Percentiles rank a stretch among this genome's conserved stretches.
These are phyloP conservation scores for Corylus avellana DNA, from an alignment of 306 rosid species.

Conservation along the genomic window DNA sequence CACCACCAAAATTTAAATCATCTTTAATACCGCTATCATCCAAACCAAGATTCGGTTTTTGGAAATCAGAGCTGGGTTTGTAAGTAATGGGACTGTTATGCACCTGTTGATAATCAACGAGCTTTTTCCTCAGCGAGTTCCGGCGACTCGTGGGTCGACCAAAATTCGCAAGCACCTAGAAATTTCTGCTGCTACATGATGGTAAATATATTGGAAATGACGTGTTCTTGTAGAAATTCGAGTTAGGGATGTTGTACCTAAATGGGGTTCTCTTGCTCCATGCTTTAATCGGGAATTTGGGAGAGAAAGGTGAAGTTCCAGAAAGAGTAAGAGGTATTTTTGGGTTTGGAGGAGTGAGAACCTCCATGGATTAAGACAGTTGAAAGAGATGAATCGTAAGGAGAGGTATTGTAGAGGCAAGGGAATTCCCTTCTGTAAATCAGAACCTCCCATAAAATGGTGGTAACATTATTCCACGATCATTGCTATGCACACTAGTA, in stretches of 20 bases:
- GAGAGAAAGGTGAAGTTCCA: conserved; percentile 34
- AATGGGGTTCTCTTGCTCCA: conserved; percentile 24
- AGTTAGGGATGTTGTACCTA: conserved; percentile 24
- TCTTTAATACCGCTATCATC: conserved; percentile 22
- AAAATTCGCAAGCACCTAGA: conserved; percentile 52
- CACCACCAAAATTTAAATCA: neutral
- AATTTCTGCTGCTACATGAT: conserved; percentile 34
- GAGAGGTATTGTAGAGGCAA: too few relatives aligned
- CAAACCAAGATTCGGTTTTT: conserved; percentile 28
- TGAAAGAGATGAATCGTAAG: neutral
- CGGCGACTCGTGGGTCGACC: conserved; percentile 65
- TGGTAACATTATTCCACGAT: too few relatives aligned
- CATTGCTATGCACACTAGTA: too few relatives aligned
- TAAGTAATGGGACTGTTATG: conserved; percentile 38
- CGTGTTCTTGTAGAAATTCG: conserved; percentile 30
- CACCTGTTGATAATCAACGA: conserved; percentile 61
- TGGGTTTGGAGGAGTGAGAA: conserved; percentile 42
- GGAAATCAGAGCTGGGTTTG: conserved; percentile 37
- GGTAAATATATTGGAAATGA: conserved; percentile 25
- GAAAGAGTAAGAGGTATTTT: conserved; percentile 15
- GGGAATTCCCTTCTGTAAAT: too few relatives aligned
- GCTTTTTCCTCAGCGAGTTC: conserved; percentile 84
- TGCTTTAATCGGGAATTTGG: conserved; percentile 27
- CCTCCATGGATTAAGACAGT: conserved; percentile 50
- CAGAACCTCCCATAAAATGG: too few relatives aligned